phyloP scores from a whole-genome alignment of 352 stramenopile species.

The Achlya hypogyna region DNA sequence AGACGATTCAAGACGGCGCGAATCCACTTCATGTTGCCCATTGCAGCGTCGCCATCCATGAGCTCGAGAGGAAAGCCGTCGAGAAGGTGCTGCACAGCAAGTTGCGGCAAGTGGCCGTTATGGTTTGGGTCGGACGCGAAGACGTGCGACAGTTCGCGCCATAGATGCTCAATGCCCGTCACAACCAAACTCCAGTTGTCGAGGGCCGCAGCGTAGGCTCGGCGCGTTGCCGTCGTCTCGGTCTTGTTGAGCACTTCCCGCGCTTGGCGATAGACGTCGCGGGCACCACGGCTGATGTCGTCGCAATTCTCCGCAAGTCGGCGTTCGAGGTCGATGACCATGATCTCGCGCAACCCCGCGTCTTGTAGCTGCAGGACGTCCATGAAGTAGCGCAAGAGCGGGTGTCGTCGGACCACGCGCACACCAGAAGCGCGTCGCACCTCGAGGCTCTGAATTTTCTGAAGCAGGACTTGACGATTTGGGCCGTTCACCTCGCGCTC shows the following conservation, averaged over 20 bases:
- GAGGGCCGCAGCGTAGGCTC: neutral
- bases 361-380: neutral
- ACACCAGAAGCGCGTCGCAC: neutral
- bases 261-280: neutral
- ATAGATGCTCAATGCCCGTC: neutral
- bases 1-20: neutral
- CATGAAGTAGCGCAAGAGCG: neutral
- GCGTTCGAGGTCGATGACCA: neutral
- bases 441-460: neutral
- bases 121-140: neutral
- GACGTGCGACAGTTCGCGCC: neutral
- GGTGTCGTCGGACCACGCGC: neutral
- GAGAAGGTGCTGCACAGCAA: neutral
- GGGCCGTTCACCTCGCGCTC: neutral
- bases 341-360: neutral
- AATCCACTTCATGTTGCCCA: conserved; percentile 2
- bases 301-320: neutral
- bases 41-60: neutral
- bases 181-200: neutral
- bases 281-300: neutral
- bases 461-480: neutral
- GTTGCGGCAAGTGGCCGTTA: neutral
- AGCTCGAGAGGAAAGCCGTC: neutral
- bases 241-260: neutral
- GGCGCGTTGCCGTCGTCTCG: neutral